Percentiles rank a stretch among this genome's conserved stretches.
Conservation (phyloP, 106 monocot species). For the Acorus gramineus region DNA sequence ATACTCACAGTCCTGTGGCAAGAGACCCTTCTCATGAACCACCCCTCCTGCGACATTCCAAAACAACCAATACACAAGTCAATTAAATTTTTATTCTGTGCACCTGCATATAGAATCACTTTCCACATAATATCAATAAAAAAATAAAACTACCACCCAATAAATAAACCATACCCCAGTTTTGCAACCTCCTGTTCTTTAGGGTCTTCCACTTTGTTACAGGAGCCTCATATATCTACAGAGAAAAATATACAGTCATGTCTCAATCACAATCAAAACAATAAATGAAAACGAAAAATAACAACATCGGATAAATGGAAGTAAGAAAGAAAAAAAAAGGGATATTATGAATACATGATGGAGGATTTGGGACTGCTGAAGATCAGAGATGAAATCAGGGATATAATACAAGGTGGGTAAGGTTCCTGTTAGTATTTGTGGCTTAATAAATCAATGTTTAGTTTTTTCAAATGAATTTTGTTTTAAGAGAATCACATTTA, state of each 20-base stretch:
- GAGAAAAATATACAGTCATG: background rate
- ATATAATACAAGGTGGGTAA: constrained; percentile 62
- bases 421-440: too few species aligned
- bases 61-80: constrained; percentile 2
- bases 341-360: constrained; percentile 29
- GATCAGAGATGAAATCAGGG: constrained; percentile 52
- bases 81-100: too few species aligned
- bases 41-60: constrained; percentile 52
- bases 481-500: too few species aligned
- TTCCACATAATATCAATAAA: constrained; percentile 2
- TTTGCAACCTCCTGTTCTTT: constrained; percentile 90
- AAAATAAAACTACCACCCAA: background rate
- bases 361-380: constrained; percentile 61
- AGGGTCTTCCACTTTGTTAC: constrained; percentile 73
- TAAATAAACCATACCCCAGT: constrained; percentile 56
- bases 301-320: background rate
- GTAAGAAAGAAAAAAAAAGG: background rate
- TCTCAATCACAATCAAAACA: background rate
- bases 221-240: constrained; percentile 67
- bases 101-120: background rate
- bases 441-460: too few species aligned
- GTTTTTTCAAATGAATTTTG: too few species aligned
- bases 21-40: constrained; percentile 92
- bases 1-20: constrained; percentile 82
- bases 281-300: background rate